Conservation (phyloP, 345 rosid species). For the Populus euphratica region DNA sequence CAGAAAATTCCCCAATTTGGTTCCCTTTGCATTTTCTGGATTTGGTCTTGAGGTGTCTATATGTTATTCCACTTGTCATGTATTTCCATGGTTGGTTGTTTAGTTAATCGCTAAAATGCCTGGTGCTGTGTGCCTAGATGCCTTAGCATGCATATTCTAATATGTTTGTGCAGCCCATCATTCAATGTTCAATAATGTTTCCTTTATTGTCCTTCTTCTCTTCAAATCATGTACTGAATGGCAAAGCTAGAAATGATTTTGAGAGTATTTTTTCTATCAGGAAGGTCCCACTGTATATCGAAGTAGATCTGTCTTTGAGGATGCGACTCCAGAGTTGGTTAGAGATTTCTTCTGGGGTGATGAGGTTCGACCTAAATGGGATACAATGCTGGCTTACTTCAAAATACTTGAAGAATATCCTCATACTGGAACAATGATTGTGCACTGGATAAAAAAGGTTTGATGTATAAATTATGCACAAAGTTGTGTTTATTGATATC, state of each 20-base stretch:
- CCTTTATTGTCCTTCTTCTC: not conserved
- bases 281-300: constrained; percentile 60
- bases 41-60: not conserved
- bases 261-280: constrained; percentile 44
- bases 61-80: not conserved
- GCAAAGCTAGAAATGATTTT: not conserved
- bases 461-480: not conserved
- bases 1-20: not conserved
- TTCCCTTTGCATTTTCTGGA: constrained; percentile 1
- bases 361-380: constrained; percentile 93
- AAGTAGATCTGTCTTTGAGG: constrained; percentile 90
- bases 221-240: not conserved
- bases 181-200: not conserved
- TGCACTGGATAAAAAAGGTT: constrained; percentile 93
- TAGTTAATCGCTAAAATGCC: not conserved
- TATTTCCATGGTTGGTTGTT: not conserved
- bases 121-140: not conserved
- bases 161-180: not conserved
- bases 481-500: not conserved
- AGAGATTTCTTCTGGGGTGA: constrained; percentile 99
- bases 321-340: constrained; percentile 77
- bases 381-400: constrained; percentile 76
- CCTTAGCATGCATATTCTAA: not conserved
- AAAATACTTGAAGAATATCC: constrained; percentile 72
- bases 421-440: constrained; percentile 60